Conservation (phyloP, 225 moss, liverwort and hornwort genomes). For the Bryoerythrophyllum caledonicum region DNA sequence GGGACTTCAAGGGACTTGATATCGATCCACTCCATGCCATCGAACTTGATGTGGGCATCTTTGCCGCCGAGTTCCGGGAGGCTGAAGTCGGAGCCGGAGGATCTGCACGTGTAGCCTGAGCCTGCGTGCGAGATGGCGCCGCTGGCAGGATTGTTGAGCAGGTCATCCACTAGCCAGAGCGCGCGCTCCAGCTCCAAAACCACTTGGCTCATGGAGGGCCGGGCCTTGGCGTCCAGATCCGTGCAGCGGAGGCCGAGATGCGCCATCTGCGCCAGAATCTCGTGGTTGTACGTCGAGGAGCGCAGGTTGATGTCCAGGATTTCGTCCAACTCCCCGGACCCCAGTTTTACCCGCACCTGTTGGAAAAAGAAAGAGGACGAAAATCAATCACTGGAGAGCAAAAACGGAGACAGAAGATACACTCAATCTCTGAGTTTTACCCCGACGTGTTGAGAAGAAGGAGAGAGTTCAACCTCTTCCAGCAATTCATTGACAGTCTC, state of each 20-base stretch:
- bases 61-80: conserved; percentile 52
- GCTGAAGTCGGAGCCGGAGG: conserved; percentile 52
- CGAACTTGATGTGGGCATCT: conserved; percentile 53
- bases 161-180: conserved; percentile 44
- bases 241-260: conserved; percentile 66
- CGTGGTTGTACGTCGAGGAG: conserved; percentile 58
- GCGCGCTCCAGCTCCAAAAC: conserved; percentile 63
- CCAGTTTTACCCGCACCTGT: conserved; percentile 35
- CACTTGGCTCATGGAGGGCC: conserved; percentile 58
- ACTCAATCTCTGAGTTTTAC: no score
- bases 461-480: background rate
- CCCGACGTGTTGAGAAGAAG: no score
- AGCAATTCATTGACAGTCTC: background rate
- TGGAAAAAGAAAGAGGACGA: no score
- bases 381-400: no score
- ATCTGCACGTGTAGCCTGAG: conserved; percentile 44
- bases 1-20: conserved; percentile 48
- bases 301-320: conserved; percentile 68
- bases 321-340: conserved; percentile 47
- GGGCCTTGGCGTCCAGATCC: conserved; percentile 52
- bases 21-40: conserved; percentile 59
- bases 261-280: conserved; percentile 65
- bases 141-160: conserved; percentile 34
- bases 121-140: conserved; percentile 33
- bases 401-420: no score